A percentile compares a stretch with the other conserved stretches of the same genome.
Conservation (phyloP, 176 grass and related monocot species). For the Olyra latifolia region DNA sequence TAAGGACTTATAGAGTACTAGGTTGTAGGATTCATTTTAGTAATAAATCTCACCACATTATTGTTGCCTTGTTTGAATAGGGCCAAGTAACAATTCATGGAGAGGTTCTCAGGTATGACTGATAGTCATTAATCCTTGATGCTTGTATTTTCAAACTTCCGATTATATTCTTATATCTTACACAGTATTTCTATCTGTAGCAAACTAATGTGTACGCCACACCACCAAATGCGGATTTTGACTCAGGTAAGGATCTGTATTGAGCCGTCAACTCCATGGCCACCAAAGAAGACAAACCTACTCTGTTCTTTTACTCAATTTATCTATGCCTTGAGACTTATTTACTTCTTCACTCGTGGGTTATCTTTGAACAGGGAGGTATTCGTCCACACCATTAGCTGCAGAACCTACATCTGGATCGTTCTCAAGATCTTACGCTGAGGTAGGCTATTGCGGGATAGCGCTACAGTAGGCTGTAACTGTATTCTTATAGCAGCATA, state of each 20-base stretch:
- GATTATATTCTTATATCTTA: background rate
- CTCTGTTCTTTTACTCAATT: background rate
- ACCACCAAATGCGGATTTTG: conserved; percentile 46
- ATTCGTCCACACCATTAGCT: conserved; percentile 38
- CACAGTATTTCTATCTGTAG: conserved; percentile 39
- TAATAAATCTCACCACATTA: conserved; percentile 11
- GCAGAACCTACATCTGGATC: conserved; percentile 42
- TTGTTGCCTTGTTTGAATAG: conserved; percentile 37
- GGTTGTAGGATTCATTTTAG: conserved; percentile 3
- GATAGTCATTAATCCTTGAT: conserved; percentile 10
- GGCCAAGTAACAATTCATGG: conserved; percentile 59
- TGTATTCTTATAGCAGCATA: background rate
- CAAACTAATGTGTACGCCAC: conserved; percentile 46
- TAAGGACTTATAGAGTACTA: background rate
- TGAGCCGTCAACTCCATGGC: background rate
- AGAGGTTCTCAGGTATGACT: conserved; percentile 62
- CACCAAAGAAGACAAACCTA: background rate
- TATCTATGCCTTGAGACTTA: background rate
- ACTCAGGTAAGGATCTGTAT: conserved; percentile 32
- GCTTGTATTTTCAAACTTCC: background rate
- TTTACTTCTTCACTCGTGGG: conserved; percentile 5
- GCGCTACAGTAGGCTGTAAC: background rate
- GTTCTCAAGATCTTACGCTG: conserved; percentile 48
- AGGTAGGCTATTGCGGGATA: conserved; percentile 28
- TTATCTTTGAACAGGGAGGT: conserved; percentile 54